A percentile compares a stretch with the other conserved stretches of the same genome.
Conservation (phyloP, 2,329 filamentous ascomycete genomes). For the Fusarium kyushuense region DNA sequence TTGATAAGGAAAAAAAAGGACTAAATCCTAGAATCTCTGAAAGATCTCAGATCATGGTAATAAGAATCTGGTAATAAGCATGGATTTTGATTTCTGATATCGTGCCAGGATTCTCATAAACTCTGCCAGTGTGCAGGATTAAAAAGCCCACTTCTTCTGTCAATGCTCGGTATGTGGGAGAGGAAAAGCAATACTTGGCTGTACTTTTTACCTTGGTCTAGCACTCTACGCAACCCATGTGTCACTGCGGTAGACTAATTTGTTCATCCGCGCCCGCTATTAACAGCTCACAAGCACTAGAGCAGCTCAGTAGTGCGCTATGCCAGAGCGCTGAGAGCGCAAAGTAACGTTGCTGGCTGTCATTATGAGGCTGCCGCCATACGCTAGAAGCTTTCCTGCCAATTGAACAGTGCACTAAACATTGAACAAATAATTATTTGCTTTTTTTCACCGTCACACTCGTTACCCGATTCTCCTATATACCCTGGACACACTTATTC, state of each 20-base stretch:
- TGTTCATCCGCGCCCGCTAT: neutral
- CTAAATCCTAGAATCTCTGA: neutral
- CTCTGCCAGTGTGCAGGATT: neutral
- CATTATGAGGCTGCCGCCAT: neutral
- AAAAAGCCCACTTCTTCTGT: neutral
- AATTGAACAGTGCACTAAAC: neutral
- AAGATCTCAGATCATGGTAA: neutral
- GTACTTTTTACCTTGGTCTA: neutral
- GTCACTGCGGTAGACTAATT: neutral
- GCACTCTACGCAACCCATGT: neutral
- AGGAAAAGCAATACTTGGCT: neutral
- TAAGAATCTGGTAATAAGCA: neutral
- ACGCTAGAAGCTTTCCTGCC: neutral
- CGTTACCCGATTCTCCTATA: neutral
- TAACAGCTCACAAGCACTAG: neutral
- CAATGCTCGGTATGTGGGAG: neutral
- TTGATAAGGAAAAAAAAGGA: neutral
- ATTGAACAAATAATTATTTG: neutral
- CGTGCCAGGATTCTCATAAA: neutral
- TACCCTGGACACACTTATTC: neutral
- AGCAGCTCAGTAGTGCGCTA: neutral
- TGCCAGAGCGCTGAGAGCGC: neutral
- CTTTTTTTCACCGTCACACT: neutral
- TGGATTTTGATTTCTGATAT: neutral
- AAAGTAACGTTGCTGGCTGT: neutral